These are phyloP conservation scores for Xylariaceae sp. DNA, from an alignment of 2,329 filamentous ascomycete species.

Conservation along the genomic window DNA sequence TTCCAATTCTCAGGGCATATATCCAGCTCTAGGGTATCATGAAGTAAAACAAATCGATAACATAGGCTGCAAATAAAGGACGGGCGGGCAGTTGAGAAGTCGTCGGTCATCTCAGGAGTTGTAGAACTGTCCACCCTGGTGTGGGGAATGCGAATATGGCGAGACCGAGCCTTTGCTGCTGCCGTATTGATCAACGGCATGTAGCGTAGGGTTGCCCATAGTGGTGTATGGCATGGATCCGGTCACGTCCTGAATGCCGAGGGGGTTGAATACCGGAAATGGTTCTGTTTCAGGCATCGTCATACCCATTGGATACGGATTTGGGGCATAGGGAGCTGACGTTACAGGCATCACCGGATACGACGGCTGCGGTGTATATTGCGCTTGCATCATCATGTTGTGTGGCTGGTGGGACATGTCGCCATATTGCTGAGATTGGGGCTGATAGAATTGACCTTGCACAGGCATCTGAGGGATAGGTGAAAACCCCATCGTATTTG, in stretches of 20 bases:
- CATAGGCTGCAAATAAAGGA: conserved; percentile 16
- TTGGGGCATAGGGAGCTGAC: conserved; percentile 21
- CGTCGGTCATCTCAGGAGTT: conserved; percentile 18
- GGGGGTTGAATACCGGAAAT: conserved; percentile 34
- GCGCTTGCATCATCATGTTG: conserved; percentile 23
- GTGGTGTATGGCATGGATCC: conserved; percentile 31
- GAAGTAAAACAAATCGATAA: conserved; percentile 5
- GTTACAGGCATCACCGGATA: conserved; percentile 31
- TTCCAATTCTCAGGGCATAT: too few relatives aligned
- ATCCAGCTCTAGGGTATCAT: conserved; percentile 19
- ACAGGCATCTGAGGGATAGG: conserved; percentile 17
- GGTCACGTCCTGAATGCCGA: conserved; percentile 36
- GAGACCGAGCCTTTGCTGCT: conserved; percentile 39
- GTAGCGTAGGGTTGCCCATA: conserved; percentile 29
- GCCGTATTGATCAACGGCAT: conserved; percentile 34
- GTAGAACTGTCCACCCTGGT: conserved; percentile 35
- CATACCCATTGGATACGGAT: conserved; percentile 30
- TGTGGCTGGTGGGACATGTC: conserved; percentile 13
- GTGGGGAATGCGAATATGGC: conserved; percentile 40
- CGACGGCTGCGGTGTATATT: conserved; percentile 21
- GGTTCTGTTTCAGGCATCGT: conserved; percentile 29
- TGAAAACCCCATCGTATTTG: conserved; percentile 15
- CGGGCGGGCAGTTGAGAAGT: background rate
- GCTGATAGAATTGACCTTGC: conserved; percentile 23
- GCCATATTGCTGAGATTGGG: conserved; percentile 10